Evolutionary conservation across 352 stramenopile species (phyloP).

Genomic region (Globisporangium rhizosaccharum): DNA sequence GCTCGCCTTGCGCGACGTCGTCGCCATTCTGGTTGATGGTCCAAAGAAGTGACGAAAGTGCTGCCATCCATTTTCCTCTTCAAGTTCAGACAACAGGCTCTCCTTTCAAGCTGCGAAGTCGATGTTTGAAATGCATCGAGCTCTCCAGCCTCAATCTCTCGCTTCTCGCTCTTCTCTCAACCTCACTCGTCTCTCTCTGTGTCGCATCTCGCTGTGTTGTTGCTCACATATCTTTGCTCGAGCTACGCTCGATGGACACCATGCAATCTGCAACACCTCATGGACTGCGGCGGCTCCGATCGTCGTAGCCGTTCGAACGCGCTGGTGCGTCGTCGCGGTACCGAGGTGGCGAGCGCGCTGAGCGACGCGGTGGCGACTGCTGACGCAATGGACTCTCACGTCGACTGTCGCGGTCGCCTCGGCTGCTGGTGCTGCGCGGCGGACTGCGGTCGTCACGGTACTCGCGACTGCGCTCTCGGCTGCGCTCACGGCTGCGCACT

Average conservation of each 20-base stretch:
- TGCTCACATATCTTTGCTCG: not conserved
- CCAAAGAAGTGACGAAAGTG: not conserved
- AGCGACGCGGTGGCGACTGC: not conserved
- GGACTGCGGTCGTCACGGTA: slow-evolving; percentile 10
- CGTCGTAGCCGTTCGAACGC: slow-evolving; percentile 7
- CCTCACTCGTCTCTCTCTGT: too few relatives aligned
- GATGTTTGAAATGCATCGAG: too few relatives aligned
- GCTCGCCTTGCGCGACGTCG: slow-evolving; percentile 7
- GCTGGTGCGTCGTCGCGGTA: slow-evolving; percentile 5
- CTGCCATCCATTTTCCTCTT: too few relatives aligned
- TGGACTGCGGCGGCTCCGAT: not conserved
- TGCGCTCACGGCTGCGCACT: not conserved
- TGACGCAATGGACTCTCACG: not conserved
- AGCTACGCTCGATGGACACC: too few relatives aligned
- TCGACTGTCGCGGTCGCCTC: slow-evolving; percentile 2
- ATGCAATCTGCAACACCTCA: not conserved
- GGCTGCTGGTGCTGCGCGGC: not conserved
- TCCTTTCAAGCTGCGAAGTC: too few relatives aligned
- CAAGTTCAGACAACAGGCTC: too few relatives aligned
- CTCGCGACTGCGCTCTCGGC: slow-evolving; percentile 6
- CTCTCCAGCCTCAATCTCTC: too few relatives aligned
- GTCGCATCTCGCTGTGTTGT: too few relatives aligned
- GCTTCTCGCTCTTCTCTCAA: too few relatives aligned
- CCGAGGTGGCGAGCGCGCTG: not conserved
- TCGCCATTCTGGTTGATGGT: not conserved